phyloP scores from a whole-genome alignment of 148 eudicot genomes.

The Polygonum maritimum region DNA sequence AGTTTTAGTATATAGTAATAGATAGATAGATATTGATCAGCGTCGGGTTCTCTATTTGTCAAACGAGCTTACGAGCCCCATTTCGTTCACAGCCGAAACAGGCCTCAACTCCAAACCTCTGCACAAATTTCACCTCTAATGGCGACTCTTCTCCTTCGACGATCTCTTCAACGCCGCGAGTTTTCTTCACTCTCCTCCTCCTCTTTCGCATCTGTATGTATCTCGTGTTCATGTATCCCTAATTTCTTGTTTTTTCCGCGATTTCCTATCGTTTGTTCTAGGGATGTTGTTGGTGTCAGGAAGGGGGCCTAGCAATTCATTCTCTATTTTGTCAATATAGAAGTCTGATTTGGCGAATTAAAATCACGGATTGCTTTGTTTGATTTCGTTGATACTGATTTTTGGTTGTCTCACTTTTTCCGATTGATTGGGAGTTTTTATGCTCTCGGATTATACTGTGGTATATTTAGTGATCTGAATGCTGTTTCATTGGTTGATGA shows the following conservation, averaged over 20 bases:
- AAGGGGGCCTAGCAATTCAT: not conserved
- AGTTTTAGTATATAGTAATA: no score
- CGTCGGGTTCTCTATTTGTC: no score
- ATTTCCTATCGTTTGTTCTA: not conserved
- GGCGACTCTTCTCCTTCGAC: slow-evolving; percentile 36
- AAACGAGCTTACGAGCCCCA: slow-evolving; percentile 20
- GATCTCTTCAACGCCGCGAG: slow-evolving; percentile 49
- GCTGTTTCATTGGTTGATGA: not conserved
- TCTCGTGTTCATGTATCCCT: not conserved
- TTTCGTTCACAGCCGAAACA: not conserved
- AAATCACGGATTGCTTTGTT: not conserved
- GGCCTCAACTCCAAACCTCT: not conserved
- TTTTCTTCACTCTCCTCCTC: slow-evolving; percentile 23
- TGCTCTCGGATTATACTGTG: not conserved
- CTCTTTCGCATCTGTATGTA: slow-evolving; percentile 32
- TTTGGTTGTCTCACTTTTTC: not conserved
- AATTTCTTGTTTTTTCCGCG: not conserved
- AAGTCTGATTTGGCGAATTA: not conserved
- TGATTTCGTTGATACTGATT: not conserved
- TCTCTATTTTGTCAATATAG: not conserved
- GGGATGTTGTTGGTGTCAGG: not conserved
- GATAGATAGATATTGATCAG: no score
- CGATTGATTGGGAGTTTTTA: not conserved
- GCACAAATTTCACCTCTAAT: slow-evolving; percentile 11
- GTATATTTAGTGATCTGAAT: not conserved